Evolutionary conservation across 169 alveolate species (phyloP).

Genomic region (Amoebophrya sp.): DNA sequence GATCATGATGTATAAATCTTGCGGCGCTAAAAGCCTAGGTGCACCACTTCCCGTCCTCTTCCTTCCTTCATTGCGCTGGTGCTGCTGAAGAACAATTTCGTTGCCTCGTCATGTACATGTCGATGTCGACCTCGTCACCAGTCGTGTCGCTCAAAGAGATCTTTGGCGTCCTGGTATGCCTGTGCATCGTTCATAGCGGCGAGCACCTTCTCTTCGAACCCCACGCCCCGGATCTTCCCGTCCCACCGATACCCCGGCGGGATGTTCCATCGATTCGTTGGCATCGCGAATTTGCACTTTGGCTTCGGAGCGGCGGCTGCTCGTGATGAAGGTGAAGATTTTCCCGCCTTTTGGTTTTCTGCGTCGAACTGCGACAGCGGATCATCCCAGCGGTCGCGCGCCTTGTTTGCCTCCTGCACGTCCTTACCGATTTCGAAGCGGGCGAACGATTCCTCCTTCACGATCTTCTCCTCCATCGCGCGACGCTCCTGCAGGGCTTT

Average conservation of each 20-base stretch:
- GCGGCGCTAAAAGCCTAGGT: too few species aligned
- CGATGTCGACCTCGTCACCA: too few species aligned
- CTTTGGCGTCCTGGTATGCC: not conserved
- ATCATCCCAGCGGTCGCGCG: not conserved
- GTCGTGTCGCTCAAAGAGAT: not conserved
- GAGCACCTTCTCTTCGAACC: conserved; percentile 67
- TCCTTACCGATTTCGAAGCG: not conserved
- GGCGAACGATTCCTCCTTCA: not conserved
- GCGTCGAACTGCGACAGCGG: not conserved
- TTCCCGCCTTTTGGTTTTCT: not conserved
- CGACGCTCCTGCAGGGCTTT: not conserved
- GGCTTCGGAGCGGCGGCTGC: conserved; percentile 33
- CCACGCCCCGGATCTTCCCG: conserved; percentile 86
- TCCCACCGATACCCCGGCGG: conserved; percentile 90
- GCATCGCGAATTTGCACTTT: conserved; percentile 61
- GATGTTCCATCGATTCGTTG: conserved; percentile 74
- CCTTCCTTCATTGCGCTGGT: too few species aligned
- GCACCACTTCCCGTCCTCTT: too few species aligned
- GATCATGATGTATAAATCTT: too few species aligned
- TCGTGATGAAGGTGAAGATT: not conserved
- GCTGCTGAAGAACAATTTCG: too few species aligned
- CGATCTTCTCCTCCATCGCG: not conserved
- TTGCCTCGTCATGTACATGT: too few species aligned
- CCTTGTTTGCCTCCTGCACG: not conserved
- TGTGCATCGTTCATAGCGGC: conserved; percentile 23